A percentile compares a stretch with the other conserved stretches of the same genome.
Conservation (phyloP, 2,329 filamentous ascomycete genomes). For the Knoxdaviesia proteae region DNA sequence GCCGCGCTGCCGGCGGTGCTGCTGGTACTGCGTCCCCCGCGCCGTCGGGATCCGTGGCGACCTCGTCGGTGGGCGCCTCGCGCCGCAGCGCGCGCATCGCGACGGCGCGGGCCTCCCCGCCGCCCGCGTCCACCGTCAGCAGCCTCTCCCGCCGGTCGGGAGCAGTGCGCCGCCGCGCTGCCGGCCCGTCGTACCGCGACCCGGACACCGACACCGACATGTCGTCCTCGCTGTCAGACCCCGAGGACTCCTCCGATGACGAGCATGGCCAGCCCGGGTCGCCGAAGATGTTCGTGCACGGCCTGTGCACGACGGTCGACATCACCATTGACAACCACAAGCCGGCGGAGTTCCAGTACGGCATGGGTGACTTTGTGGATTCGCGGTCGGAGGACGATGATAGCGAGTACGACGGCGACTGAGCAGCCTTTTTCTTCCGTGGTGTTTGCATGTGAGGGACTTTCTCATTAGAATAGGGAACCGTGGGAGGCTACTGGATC, state of each 20-base stretch:
- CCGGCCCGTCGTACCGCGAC: not conserved
- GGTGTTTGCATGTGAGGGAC: too few relatives aligned
- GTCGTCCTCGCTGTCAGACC: constrained; percentile 15
- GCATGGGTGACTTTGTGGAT: constrained; percentile 53
- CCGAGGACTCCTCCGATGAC: constrained; percentile 4
- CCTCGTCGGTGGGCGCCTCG: not conserved
- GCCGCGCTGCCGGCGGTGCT: too few relatives aligned
- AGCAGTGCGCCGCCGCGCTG: not conserved
- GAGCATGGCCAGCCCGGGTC: constrained; percentile 1
- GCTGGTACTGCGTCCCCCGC: too few relatives aligned
- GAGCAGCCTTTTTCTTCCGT: too few relatives aligned
- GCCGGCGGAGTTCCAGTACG: constrained; percentile 43
- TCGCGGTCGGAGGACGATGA: constrained; percentile 29
- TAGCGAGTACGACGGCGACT: constrained; percentile 2
- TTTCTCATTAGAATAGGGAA: too few relatives aligned
- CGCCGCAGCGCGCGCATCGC: not conserved
- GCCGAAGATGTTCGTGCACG: constrained; percentile 29
- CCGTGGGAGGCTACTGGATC: too few relatives aligned
- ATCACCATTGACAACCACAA: constrained; percentile 60
- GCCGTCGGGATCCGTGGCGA: too few relatives aligned
- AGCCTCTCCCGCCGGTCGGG: not conserved
- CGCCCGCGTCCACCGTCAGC: too few relatives aligned
- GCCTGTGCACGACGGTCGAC: constrained; percentile 48
- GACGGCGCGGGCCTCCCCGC: not conserved
- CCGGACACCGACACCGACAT: not conserved